Conservation (phyloP, 805 yeast genomes). For the Saturnispora gosingensis region DNA sequence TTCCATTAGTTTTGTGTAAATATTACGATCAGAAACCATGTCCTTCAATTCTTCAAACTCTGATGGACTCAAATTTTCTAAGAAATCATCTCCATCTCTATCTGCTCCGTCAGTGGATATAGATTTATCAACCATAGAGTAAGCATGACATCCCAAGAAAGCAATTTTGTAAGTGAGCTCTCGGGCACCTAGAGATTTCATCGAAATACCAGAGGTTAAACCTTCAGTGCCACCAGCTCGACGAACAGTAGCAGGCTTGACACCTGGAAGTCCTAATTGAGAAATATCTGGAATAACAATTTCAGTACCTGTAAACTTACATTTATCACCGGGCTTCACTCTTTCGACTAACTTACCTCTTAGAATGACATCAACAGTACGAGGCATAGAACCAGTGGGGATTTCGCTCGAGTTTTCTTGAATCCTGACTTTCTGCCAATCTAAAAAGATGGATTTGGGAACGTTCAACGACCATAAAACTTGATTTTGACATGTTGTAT, state of each 20-base stretch:
- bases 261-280: constrained; percentile 91
- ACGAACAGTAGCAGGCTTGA: constrained; percentile 73
- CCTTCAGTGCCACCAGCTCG: constrained; percentile 55
- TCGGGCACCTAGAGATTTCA: constrained; percentile 84
- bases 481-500: constrained; percentile 80
- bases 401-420: constrained; percentile 96
- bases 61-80: constrained; percentile 66
- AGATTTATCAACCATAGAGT: constrained; percentile 41
- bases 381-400: constrained; percentile 98
- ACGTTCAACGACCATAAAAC: constrained; percentile 78
- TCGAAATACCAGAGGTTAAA: constrained; percentile 70
- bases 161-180: constrained; percentile 89
- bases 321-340: constrained; percentile 96
- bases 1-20: constrained; percentile 73
- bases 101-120: constrained; percentile 19
- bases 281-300: constrained; percentile 92
- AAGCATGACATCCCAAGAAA: constrained; percentile 84
- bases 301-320: constrained; percentile 88
- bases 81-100: constrained; percentile 44
- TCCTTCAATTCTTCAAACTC: constrained; percentile 78
- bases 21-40: constrained; percentile 84
- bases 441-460: constrained; percentile 76
- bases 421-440: constrained; percentile 93
- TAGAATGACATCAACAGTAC: constrained; percentile 84
- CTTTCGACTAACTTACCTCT: constrained; percentile 93